Evolutionary conservation across 2,329 filamentous ascomycete genomes (phyloP), one percentile per base, ranked within the genome.

Genomic region (Endothia cerciana): DNA sequence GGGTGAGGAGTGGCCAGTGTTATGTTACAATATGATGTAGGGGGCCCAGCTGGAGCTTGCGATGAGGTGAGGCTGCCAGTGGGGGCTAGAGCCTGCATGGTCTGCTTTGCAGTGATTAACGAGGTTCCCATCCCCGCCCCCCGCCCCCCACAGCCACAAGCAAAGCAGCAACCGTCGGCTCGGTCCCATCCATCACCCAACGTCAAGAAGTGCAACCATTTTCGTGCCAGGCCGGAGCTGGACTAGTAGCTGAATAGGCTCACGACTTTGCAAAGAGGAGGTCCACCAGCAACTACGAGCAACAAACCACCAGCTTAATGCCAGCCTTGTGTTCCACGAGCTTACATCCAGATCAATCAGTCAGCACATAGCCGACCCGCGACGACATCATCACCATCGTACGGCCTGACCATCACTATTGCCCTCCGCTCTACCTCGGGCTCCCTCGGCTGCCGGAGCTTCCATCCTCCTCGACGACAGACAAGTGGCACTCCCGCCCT

Each of bases 271-370:
- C 28, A 36, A 60, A 36, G 19, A 55, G 36, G 28, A 51, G 25
- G 51, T 19, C 49, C 40, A 49, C 49, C 47, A 41, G 33, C 33
- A 36, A 10, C 10, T 36, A 36, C 33, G 33, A 53, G 19, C 43
- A 47, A 51, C 59, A 49, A 30, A 56, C 11, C n/a, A 36, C 19
- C 43, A 45, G 36, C 55, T 45, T 30, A 63, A 67, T 67, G 65
- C 43, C 47, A 51, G 25, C 55, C 47, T 36, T 28, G 53, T 59
- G 47, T 7, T 17, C 45, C 7, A 30, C 47, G 13, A 55, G 17
- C 19, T 28, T n/a, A 36, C 59, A n/a, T 36, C 25, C 11, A 51
- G 25, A 49, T 36, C 2, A 36, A 38, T 38, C 61, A 49, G 33
- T 64, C 62, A 49, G 43, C 43, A 22, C 43, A 43, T 43, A 59